phyloP scores from a whole-genome alignment of 2,329 filamentous ascomycete genomes.

The Colletotrichum sp. region DNA sequence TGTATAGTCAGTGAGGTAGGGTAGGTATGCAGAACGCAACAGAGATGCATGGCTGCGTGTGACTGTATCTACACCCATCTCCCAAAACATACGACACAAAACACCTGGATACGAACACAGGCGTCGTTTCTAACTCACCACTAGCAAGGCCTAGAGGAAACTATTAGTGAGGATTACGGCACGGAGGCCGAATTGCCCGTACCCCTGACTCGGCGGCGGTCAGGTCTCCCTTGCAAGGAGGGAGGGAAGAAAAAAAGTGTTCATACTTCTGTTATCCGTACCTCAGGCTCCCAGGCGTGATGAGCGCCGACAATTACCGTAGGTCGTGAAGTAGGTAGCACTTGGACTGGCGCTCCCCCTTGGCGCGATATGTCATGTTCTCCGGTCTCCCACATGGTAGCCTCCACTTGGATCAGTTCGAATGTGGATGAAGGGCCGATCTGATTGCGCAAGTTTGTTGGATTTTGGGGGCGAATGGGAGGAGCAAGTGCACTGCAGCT shows the following conservation, averaged over 20 bases:
- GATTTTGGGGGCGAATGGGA: background rate
- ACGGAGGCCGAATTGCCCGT: background rate
- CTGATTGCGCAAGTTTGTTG: background rate
- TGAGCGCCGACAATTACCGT: constrained; percentile 1
- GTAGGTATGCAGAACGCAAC: background rate
- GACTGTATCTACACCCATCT: too few relatives aligned
- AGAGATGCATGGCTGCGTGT: background rate
- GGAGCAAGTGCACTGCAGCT: background rate
- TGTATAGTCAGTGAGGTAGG: background rate
- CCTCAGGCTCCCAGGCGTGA: background rate
- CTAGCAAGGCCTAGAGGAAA: background rate
- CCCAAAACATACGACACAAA: background rate
- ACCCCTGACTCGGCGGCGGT: background rate
- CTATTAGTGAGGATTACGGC: background rate
- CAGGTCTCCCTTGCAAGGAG: background rate
- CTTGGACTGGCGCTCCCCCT: background rate
- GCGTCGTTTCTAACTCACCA: background rate
- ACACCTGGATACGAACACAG: background rate
- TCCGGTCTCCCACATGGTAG: background rate
- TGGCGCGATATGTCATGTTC: background rate
- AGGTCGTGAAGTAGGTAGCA: background rate
- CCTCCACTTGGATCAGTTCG: constrained; percentile 2
- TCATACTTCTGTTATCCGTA: background rate
- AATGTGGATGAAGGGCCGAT: constrained; percentile 14
- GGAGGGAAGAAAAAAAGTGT: background rate